phyloP scores from a whole-genome alignment of 345 rosid genomes.

The Syzygium grande region DNA sequence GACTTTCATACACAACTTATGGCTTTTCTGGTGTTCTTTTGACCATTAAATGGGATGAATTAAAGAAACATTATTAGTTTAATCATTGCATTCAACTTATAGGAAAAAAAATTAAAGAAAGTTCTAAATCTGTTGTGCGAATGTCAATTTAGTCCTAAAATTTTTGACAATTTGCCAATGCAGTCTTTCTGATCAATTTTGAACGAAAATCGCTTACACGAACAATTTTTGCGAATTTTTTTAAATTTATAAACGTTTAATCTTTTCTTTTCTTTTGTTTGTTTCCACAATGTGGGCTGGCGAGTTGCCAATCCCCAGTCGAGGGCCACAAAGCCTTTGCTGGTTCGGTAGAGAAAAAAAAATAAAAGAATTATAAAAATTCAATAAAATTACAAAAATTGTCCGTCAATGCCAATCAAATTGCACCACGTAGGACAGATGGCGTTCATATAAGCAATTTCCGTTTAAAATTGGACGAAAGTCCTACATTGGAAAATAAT shows the following conservation, averaged over 20 bases:
- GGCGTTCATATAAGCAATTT: accelerated
- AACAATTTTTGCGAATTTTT: not conserved
- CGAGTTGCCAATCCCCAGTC: not conserved
- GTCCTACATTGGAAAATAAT: accelerated
- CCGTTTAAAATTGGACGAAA: not conserved
- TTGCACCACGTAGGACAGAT: accelerated
- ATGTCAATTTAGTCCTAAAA: not conserved
- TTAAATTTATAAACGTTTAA: not conserved
- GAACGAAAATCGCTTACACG: no score
- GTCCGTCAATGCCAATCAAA: accelerated
- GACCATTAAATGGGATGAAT: not conserved
- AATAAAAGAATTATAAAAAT: not conserved
- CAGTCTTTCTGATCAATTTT: not conserved
- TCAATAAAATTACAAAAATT: not conserved
- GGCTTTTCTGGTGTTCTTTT: no score
- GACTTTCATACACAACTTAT: no score
- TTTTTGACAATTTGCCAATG: not conserved
- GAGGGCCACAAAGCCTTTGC: not conserved
- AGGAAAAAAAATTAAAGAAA: not conserved
- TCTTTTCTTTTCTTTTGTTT: not conserved
- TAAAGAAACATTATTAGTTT: not conserved
- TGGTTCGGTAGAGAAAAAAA: not conserved
- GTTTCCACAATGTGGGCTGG: not conserved
- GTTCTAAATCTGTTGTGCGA: not conserved
- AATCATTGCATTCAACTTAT: not conserved